Evolutionary conservation across 176 grass and related monocot genomes (phyloP), one percentile per base, ranked within the genome.

Genomic region (Urochloa ruziziensis): DNA sequence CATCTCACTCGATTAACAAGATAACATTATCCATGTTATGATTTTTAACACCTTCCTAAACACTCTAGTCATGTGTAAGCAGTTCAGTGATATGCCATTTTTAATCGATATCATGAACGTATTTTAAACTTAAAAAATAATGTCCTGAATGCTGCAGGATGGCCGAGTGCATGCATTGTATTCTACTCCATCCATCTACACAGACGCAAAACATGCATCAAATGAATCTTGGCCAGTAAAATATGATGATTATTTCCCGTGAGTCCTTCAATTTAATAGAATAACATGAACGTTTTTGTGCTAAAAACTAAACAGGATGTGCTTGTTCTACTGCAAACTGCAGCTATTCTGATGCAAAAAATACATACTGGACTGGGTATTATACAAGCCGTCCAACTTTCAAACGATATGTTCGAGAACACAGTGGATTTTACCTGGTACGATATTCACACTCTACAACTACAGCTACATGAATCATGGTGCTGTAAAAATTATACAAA

Each of bases 301-400:
- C 23, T 24, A 46, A 29, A 46, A 24, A 47, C 25, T 59, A 59
- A 71, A 47, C 13, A 71, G 16, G 40, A 18, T 71, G 25, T 12
- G 14, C 39, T 85, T 43, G 35, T 30, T 82, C 51, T 74, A 33
- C 53, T 78, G 39, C 16, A 83, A 81, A 87, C 74, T 87, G 40
- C 62, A 94, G 94, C 63, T 97, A 97, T 91, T 90, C 94, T 85
- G 90, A 94, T 83, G 52, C 86, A 36, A 7, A 79, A 75, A 94
- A 97, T 94, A 83, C 94, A 74, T 97, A 97, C 71, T 97, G 94
- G 94, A 97, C 94, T 78, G 94, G 94, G n/a, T 97, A 92, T 83
- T 97, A 92, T 77, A 86, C 92, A 59, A 97, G 94, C 84, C 88
- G 94, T 8, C 90, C 94, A 17, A 75, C 83, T 62, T 97, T 97